These are phyloP conservation scores for Curvularia spicifera DNA, from an alignment of 2,329 filamentous ascomycete species.

Conservation along the genomic window DNA sequence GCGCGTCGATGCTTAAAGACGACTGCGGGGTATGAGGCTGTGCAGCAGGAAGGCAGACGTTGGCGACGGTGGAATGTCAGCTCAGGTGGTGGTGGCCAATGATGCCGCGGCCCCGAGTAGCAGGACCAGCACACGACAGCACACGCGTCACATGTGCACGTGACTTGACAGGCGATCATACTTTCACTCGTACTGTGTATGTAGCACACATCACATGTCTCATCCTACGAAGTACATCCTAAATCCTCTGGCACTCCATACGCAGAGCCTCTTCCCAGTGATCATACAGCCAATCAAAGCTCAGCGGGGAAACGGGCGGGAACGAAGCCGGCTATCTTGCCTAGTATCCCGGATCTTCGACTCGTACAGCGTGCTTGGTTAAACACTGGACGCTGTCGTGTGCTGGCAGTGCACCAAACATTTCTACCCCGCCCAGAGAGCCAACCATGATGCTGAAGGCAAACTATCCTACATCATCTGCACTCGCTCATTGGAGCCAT, in stretches of 20 bases:
- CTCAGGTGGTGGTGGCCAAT: neutral
- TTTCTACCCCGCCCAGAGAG: neutral
- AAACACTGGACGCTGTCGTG: neutral
- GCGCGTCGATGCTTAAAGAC: neutral
- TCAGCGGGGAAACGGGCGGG: neutral
- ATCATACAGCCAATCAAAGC: neutral
- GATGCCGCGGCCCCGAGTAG: neutral
- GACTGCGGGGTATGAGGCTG: neutral
- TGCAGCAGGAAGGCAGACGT: neutral
- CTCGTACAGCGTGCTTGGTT: neutral
- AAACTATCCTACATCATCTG: neutral
- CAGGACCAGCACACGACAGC: neutral
- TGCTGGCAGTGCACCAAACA: neutral
- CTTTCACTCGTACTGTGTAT: neutral
- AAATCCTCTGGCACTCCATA: no score
- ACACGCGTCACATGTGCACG: neutral
- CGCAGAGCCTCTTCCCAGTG: neutral
- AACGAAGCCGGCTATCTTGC: neutral
- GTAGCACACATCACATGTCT: no score
- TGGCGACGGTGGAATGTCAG: neutral
- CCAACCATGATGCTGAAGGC: neutral
- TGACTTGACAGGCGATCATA: neutral
- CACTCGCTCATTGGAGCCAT: neutral
- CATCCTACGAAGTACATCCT: no score
- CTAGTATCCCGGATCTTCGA: neutral